Conservation (phyloP, 2,329 filamentous ascomycete species). For the Bipolaris zeicola region DNA sequence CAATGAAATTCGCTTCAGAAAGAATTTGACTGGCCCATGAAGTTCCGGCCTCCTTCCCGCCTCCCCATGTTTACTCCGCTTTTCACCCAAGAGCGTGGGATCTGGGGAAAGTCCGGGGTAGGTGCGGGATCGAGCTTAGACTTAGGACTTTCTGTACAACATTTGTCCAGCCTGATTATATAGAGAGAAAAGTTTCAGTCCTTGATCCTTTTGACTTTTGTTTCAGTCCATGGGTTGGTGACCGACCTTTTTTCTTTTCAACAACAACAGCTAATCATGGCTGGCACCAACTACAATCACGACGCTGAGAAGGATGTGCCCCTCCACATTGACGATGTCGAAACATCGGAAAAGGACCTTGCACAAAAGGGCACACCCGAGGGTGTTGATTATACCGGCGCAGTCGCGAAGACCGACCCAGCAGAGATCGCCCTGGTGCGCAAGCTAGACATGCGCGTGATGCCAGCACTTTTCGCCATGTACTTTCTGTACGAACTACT, state of each 20-base stretch:
- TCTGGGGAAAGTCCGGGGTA: slow-evolving; percentile 35
- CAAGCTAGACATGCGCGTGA: slow-evolving; percentile 34
- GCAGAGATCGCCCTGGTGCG: slow-evolving; percentile 34
- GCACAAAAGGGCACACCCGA: background rate
- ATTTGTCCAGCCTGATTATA: slow-evolving; percentile 22
- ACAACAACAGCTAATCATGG: slow-evolving; percentile 14
- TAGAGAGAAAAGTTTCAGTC: slow-evolving; percentile 16
- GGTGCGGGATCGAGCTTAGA: background rate
- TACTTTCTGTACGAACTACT: slow-evolving; percentile 43
- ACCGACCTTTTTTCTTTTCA: background rate
- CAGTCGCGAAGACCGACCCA: slow-evolving; percentile 31
- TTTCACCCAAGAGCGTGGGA: slow-evolving; percentile 6
- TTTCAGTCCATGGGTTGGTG: background rate
- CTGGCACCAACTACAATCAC: slow-evolving; percentile 2
- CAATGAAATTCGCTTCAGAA: background rate
- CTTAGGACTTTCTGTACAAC: slow-evolving; percentile 26
- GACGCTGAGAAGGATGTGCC: slow-evolving; percentile 23
- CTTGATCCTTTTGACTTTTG: background rate
- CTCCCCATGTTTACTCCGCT: background rate
- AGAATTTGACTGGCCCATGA: background rate
- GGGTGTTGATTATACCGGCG: slow-evolving; percentile 31
- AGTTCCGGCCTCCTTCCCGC: background rate
- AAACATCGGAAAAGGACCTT: slow-evolving; percentile 3
- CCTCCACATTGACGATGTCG: slow-evolving; percentile 27
- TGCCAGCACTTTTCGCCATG: slow-evolving; percentile 41